Percentiles rank a stretch among this genome's conserved stretches.
These are phyloP conservation scores for Spiromastix sp. DNA, from an alignment of 2,329 filamentous ascomycete genomes.

Conservation along the genomic window DNA sequence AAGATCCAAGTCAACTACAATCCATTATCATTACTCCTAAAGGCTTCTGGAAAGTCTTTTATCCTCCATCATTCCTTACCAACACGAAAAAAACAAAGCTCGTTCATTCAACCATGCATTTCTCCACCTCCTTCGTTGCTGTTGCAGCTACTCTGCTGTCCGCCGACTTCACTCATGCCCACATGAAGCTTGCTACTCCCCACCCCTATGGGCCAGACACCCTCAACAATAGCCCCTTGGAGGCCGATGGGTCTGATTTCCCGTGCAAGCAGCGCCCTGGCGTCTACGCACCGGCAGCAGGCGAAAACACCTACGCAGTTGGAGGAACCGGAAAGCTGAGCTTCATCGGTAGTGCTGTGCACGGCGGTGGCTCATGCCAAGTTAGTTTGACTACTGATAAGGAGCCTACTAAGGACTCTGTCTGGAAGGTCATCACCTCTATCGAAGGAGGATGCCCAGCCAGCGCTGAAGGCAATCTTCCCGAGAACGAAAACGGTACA, in stretches of 20 bases:
- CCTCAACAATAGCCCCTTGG: conserved; percentile 56
- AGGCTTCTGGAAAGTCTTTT: conserved; percentile 4
- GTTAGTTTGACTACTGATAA: conserved; percentile 73
- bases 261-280: conserved; percentile 61
- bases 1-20: neutral
- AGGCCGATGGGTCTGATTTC: conserved; percentile 53
- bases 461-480: conserved; percentile 48
- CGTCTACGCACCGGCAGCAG: conserved; percentile 28
- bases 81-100: conserved; percentile 1
- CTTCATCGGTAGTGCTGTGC: conserved; percentile 64
- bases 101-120: conserved; percentile 16
- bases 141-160: conserved; percentile 41
- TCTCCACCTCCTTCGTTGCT: conserved; percentile 18
- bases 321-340: conserved; percentile 52
- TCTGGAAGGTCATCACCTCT: conserved; percentile 84
- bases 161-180: conserved; percentile 53
- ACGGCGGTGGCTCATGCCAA: conserved; percentile 91
- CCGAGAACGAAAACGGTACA: conserved; percentile 31
- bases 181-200: conserved; percentile 65
- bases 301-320: conserved; percentile 51
- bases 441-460: conserved; percentile 79
- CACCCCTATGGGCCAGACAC: conserved; percentile 46
- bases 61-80: neutral
- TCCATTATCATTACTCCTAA: neutral
- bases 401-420: conserved; percentile 52